Percentiles rank a stretch among this genome's conserved stretches.
Evolutionary conservation across 441 rosid species (phyloP).

Genomic region (Bruguiera hainesii): DNA sequence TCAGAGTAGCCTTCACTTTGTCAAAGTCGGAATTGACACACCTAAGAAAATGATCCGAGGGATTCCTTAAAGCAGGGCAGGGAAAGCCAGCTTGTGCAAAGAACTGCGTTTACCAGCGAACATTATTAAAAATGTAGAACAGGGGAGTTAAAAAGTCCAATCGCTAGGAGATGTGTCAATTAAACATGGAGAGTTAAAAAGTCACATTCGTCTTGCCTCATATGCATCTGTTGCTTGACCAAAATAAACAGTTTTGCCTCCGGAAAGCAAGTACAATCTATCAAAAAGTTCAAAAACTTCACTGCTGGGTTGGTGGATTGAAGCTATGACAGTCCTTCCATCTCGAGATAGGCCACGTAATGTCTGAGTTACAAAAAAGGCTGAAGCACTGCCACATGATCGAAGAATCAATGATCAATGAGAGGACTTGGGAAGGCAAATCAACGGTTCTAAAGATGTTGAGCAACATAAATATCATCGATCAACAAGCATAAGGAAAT

Average conservation of each 20-base stretch:
- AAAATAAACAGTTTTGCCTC: slow-evolving; percentile 90
- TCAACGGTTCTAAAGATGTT: too few relatives aligned
- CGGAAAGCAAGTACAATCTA: slow-evolving; percentile 76
- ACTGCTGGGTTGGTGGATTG: slow-evolving; percentile 93
- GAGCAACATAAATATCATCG: too few relatives aligned
- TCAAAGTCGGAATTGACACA: slow-evolving; percentile 74
- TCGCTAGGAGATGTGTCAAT: neutral
- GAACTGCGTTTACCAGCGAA: slow-evolving; percentile 45
- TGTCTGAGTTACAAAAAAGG: slow-evolving; percentile 92
- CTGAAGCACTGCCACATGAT: slow-evolving; percentile 68
- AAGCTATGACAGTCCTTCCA: slow-evolving; percentile 93
- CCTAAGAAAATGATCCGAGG: slow-evolving; percentile 42
- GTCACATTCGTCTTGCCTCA: slow-evolving; percentile 44
- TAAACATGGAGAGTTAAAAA: neutral
- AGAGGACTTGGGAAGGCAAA: too few relatives aligned
- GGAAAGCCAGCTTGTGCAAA: slow-evolving; percentile 76
- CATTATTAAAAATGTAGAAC: neutral
- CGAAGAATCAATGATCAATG: too few relatives aligned
- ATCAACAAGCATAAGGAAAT: too few relatives aligned
- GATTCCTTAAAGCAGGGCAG: slow-evolving; percentile 41
- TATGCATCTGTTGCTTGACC: slow-evolving; percentile 86
- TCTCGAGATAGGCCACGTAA: slow-evolving; percentile 81
- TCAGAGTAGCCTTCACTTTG: slow-evolving; percentile 87
- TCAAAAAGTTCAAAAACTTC: slow-evolving; percentile 95
- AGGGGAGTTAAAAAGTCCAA: neutral